These are phyloP conservation scores for Fraxinus paxiana DNA, from an alignment of 305 asterid genomes.

Conservation along the genomic window DNA sequence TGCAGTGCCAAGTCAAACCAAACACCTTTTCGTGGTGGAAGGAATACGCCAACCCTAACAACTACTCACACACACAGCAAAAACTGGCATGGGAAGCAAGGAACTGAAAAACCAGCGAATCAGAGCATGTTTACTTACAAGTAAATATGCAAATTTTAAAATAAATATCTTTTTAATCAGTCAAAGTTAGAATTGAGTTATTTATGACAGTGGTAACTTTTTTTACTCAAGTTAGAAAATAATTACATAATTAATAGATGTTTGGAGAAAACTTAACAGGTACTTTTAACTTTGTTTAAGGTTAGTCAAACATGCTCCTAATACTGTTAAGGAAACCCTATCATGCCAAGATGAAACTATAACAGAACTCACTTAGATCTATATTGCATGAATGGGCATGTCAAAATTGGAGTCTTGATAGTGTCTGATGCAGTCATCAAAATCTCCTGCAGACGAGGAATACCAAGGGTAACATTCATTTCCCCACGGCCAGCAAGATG, in stretches of 20 bases:
- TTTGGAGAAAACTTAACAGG: not conserved
- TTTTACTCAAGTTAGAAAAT: not conserved
- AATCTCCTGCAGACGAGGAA: conserved; percentile 97
- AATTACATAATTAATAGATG: not conserved
- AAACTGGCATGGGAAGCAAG: not conserved
- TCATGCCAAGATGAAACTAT: conserved; percentile 5
- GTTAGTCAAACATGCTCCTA: not conserved
- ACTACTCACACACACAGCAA: not conserved
- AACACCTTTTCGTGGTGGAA: not conserved
- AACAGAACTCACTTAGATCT: conserved; percentile 58
- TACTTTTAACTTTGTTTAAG: not conserved
- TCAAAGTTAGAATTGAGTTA: not conserved
- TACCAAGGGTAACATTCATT: conserved; percentile 98
- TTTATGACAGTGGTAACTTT: not conserved
- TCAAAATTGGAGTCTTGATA: conserved; percentile 82
- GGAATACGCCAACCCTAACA: not conserved
- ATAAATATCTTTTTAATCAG: not conserved
- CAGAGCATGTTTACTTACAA: not conserved
- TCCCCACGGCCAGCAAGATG: conserved; percentile 99
- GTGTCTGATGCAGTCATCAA: conserved; percentile 76
- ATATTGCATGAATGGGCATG: conserved; percentile 74
- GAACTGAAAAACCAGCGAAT: not conserved
- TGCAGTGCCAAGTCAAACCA: not conserved
- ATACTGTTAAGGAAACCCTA: not conserved
- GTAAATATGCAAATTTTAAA: not conserved